These are phyloP conservation scores for Camelina laxa DNA, from an alignment of 345 rosid species.

Conservation along the genomic window DNA sequence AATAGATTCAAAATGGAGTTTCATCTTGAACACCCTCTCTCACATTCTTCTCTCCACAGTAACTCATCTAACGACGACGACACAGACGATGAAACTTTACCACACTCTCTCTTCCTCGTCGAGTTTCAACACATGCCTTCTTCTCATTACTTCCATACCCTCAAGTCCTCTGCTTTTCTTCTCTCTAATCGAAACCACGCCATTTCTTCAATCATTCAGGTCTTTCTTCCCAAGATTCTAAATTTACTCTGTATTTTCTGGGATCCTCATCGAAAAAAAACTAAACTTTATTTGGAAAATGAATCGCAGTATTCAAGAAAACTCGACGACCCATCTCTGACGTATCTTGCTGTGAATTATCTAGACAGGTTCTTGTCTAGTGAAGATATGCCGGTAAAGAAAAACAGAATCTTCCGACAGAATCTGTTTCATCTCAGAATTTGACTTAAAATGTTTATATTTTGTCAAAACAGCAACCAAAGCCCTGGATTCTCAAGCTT, in stretches of 20 bases:
- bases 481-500: constrained; percentile 69
- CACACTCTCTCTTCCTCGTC: constrained; percentile 54
- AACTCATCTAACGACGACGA: constrained; percentile 9
- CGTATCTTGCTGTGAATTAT: constrained; percentile 82
- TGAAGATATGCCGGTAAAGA: constrained; percentile 60
- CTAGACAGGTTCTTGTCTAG: constrained; percentile 78
- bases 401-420: constrained; percentile 35
- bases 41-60: constrained; percentile 34
- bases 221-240: background rate
- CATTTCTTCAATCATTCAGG: constrained; percentile 59
- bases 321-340: constrained; percentile 52
- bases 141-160: constrained; percentile 43
- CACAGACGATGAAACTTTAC: constrained; percentile 20
- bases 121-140: constrained; percentile 78
- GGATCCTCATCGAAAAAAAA: constrained; percentile 1
- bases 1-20: constrained; percentile 55
- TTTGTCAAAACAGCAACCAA: constrained; percentile 45
- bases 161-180: constrained; percentile 49
- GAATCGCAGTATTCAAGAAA: constrained; percentile 33
- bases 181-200: constrained; percentile 52
- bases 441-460: background rate
- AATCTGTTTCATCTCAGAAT: constrained; percentile 27
- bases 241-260: background rate
- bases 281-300: background rate
- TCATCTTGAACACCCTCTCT: constrained; percentile 76